Evolutionary conservation across 495 filamentous ascomycete genomes (phyloP).

Genomic region (Podospora appendiculata): DNA sequence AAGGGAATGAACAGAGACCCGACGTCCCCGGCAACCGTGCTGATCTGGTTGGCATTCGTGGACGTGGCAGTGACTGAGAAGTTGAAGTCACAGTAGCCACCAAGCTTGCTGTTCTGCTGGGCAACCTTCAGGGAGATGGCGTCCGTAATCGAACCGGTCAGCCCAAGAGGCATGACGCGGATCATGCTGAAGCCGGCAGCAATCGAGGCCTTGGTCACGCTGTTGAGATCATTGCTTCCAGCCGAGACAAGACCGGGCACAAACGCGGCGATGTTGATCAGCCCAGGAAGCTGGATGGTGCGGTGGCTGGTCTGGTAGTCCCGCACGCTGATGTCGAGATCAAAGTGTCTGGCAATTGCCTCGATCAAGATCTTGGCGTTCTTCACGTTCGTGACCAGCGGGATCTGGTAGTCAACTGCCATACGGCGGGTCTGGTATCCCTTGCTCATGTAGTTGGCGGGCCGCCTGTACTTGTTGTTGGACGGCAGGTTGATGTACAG

Average conservation of each 20-base stretch:
- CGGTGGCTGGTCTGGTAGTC: conserved; percentile 88
- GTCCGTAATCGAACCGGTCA: conserved; percentile 66
- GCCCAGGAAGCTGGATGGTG: conserved; percentile 64
- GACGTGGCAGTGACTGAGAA: conserved; percentile 77
- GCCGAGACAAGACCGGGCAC: conserved; percentile 62
- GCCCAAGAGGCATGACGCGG: conserved; percentile 69
- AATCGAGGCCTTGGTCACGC: conserved; percentile 66
- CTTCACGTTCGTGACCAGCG: conserved; percentile 96
- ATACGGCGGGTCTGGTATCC: conserved; percentile 92
- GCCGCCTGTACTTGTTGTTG: conserved; percentile 91
- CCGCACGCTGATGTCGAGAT: conserved; percentile 68
- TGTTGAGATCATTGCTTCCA: conserved; percentile 61
- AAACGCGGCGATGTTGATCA: conserved; percentile 75
- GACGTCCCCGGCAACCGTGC: conserved; percentile 63
- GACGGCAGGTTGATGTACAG: conserved; percentile 98
- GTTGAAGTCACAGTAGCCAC: conserved; percentile 75
- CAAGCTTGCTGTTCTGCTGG: conserved; percentile 63
- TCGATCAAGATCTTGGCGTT: conserved; percentile 97
- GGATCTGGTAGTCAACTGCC: conserved; percentile 98
- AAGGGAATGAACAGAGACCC: conserved; percentile 84
- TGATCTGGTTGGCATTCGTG: conserved; percentile 67
- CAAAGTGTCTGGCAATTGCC: conserved; percentile 80
- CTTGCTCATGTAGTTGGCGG: conserved; percentile 96
- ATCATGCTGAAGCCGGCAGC: conserved; percentile 79
- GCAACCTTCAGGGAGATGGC: conserved; percentile 64